Evolutionary conservation across 2,329 filamentous ascomycete genomes (phyloP).

Genomic region (Colletotrichum truncatum): DNA sequence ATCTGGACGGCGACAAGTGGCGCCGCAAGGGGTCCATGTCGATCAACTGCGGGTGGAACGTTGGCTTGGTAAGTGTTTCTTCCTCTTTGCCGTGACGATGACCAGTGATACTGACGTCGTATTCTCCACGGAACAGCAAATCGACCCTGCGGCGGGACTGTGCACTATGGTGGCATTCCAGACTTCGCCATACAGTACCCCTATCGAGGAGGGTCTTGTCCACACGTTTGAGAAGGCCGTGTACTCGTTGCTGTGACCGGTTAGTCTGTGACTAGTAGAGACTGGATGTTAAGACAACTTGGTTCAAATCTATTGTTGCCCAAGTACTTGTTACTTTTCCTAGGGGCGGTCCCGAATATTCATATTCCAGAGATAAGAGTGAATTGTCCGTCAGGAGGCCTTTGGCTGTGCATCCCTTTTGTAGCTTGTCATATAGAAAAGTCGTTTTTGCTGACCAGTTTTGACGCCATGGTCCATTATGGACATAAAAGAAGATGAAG

Average conservation of each 20-base stretch:
- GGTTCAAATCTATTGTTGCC: too few species aligned
- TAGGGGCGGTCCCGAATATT: too few species aligned
- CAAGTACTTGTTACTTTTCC: too few species aligned
- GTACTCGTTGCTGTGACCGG: not conserved
- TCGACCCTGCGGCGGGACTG: not conserved
- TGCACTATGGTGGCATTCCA: constrained; percentile 5
- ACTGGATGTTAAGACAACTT: too few species aligned
- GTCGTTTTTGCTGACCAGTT: too few species aligned
- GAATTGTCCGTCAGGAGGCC: too few species aligned
- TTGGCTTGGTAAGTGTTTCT: not conserved
- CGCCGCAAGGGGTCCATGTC: constrained; percentile 6
- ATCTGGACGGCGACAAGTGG: constrained; percentile 3
- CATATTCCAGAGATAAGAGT: too few species aligned
- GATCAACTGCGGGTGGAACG: not conserved
- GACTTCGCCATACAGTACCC: not conserved
- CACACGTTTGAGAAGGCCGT: constrained; percentile 8
- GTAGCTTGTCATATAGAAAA: too few species aligned
- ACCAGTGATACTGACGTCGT: not conserved
- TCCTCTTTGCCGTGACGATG: not conserved
- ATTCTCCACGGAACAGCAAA: not conserved
- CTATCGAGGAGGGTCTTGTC: not conserved
- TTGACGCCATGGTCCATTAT: too few species aligned
- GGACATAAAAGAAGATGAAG: too few species aligned
- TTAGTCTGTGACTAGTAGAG: too few species aligned
- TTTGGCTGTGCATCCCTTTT: too few species aligned